Evolutionary conservation across 768 basidiomycete genomes (phyloP), one percentile per base, ranked within the genome.

Genomic region (Sistotremastrum suecicum): DNA sequence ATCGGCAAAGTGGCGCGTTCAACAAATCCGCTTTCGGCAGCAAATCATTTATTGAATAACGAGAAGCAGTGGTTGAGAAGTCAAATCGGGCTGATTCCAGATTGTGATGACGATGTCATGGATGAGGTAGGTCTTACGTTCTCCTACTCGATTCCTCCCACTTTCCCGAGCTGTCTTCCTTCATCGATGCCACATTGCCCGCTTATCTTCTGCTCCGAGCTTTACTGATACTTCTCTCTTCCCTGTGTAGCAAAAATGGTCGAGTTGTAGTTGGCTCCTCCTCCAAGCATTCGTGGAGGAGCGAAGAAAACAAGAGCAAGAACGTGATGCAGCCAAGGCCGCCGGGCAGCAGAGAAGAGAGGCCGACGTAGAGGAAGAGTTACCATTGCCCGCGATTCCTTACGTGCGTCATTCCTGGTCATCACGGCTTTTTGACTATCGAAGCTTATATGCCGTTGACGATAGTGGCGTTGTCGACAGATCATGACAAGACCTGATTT

Each of bases 401-500:
- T 84, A 75, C 57, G 81, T 80, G 45, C 43, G 61, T 45, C 8
- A 12, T 35, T 34, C 42, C 38, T 32, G 35, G 63, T 50, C 34
- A 39, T 29, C 44, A 41, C 10, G 20, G 46, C 11, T 33, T 41
- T 45, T 29, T 31, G 47, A 9, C 45, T 34, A 34, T 38, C 50
- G 41, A 45, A 28, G 32, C 11, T 30, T 29, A 46, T 40, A 46
- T 45, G 44, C 34, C 44, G 50, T 34, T 47, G 51, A 34, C 46
- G 48, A 37, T 72, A 69, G 78, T 79, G 78, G 66, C 72, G 70
- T 52, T 82, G 80, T 60, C 70, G 82, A 35, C 74, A 82, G 57
- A 80, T 90, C 43, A 87, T 83, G 88, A 87, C 86, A 3, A 67
- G 87, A 10, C 68, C 83, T 1, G 86, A 91, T 60, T 91, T 83